Evolutionary conservation across 306 rosid species (phyloP).

Genomic region (Vigna hirtella): DNA sequence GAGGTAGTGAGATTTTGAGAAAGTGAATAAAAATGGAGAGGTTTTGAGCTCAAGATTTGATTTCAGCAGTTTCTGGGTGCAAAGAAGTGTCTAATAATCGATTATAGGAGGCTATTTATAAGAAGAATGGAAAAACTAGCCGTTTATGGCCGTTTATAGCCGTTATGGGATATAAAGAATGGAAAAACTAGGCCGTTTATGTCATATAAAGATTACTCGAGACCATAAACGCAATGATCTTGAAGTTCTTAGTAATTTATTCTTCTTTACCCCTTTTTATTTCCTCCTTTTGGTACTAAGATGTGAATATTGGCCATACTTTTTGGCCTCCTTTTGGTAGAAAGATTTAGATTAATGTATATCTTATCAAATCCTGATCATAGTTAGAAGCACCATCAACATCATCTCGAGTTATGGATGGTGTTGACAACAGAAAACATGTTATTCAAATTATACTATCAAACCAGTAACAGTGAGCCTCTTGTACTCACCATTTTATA

Average conservation of each 20-base stretch:
- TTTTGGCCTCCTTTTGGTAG: background rate
- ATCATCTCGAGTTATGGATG: background rate
- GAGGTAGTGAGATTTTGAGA: no score
- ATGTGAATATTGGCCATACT: background rate
- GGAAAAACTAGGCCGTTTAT: no score
- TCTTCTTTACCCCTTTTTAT: background rate
- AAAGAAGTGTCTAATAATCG: no score
- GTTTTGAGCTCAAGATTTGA: no score
- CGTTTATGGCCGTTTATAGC: no score
- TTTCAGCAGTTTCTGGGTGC: no score
- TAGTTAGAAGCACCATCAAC: conserved; percentile 7
- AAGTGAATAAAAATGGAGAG: no score
- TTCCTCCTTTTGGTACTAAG: background rate
- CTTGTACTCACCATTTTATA: background rate
- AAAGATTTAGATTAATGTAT: background rate
- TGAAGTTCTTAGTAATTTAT: background rate
- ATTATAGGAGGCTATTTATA: no score
- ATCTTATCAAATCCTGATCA: background rate
- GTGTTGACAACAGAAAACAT: background rate
- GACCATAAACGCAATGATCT: background rate
- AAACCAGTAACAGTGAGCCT: background rate
- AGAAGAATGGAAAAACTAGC: no score
- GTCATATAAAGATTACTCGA: background rate
- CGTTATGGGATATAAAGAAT: no score
- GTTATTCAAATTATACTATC: background rate